Evolutionary conservation across 2,329 filamentous ascomycete genomes (phyloP).

Genomic region (Rugonectria rugulosa): DNA sequence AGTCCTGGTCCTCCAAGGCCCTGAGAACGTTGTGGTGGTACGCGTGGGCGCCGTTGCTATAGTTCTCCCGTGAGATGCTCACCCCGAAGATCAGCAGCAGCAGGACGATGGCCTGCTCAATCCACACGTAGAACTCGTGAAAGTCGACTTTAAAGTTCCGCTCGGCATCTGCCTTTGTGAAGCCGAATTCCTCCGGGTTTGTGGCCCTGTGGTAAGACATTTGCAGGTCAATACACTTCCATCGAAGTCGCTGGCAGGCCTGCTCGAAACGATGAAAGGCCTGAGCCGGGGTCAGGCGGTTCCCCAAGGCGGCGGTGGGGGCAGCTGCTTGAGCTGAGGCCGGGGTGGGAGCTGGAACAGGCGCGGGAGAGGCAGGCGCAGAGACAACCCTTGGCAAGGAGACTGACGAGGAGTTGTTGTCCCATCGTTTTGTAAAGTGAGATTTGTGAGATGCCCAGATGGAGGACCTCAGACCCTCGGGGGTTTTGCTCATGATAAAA

Average conservation of each 20-base stretch:
- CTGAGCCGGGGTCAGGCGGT: conserved; percentile 41
- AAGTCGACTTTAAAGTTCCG: conserved; percentile 82
- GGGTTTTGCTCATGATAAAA: no score
- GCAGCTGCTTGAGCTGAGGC: not conserved
- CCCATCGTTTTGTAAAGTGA: conserved; percentile 1
- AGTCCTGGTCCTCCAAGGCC: conserved; percentile 63
- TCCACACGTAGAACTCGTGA: conserved; percentile 76
- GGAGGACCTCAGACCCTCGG: conserved; percentile 30
- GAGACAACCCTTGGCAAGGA: conserved; percentile 23
- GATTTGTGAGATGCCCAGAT: conserved; percentile 36
- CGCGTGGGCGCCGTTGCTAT: conserved; percentile 49
- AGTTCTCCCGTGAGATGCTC: conserved; percentile 48
- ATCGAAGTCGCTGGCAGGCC: conserved; percentile 66
- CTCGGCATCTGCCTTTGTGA: conserved; percentile 57
- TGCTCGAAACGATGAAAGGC: conserved; percentile 67
- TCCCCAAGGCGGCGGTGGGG: conserved; percentile 5
- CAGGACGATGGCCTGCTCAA: conserved; percentile 75
- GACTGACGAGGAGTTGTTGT: conserved; percentile 19
- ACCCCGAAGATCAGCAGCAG: conserved; percentile 71
- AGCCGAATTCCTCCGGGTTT: conserved; percentile 44
- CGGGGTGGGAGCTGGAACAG: not conserved
- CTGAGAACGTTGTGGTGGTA: conserved; percentile 76
- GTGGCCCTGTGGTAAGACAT: conserved; percentile 62
- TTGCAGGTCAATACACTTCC: conserved; percentile 70
- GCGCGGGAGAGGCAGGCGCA: not conserved